Evolutionary conservation across 148 eudicot species (phyloP).

Genomic region (Suaeda aralocaspica): DNA sequence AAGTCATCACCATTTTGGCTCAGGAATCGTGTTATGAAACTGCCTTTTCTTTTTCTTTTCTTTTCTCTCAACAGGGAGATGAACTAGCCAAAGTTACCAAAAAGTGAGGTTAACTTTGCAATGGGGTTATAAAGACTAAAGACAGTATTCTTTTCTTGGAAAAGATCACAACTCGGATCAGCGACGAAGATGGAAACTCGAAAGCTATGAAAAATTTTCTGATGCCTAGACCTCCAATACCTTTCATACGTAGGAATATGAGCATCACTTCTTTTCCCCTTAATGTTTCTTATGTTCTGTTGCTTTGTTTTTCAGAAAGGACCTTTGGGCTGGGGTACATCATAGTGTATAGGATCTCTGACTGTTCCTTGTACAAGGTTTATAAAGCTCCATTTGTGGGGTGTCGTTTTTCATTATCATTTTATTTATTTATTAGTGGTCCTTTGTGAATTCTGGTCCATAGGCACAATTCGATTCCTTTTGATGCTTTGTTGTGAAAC

Average conservation of each 20-base stretch:
- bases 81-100: constrained; percentile 30
- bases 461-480: constrained; percentile 3
- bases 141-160: constrained; percentile 11
- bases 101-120: constrained; percentile 10
- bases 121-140: neutral
- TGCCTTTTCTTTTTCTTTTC: neutral
- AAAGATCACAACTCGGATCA: constrained; percentile 10
- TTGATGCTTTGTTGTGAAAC: constrained; percentile 12
- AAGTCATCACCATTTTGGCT: neutral
- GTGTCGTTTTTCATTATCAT: neutral
- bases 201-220: too few species aligned
- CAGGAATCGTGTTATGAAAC: neutral
- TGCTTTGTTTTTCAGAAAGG: neutral
- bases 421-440: constrained; percentile 10
- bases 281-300: constrained; percentile 9
- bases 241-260: too few species aligned
- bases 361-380: constrained; percentile 13
- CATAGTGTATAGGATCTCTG: constrained; percentile 23
- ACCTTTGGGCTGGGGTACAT: constrained; percentile 3
- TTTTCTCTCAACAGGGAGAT: constrained; percentile 29
- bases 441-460: constrained; percentile 5
- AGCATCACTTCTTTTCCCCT: neutral
- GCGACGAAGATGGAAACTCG: constrained; percentile 5
- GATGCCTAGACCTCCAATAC: too few species aligned
- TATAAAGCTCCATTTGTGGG: constrained; percentile 12